Conservation (phyloP, 225 moss, liverwort and hornwort species). For the Rhytidiadelphus loreus region DNA sequence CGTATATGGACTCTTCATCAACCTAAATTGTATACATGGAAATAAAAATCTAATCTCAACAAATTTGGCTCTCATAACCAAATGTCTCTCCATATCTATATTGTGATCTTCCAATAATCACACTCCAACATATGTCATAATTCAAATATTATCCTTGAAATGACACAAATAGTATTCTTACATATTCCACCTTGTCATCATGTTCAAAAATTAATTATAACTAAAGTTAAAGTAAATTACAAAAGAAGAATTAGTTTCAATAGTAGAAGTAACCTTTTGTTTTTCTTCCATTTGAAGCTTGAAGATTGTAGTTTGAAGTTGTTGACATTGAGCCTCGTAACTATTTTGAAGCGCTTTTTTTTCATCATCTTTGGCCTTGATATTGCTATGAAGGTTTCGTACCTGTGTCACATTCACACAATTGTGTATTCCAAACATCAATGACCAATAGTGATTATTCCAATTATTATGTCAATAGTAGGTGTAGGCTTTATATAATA, state of each 20-base stretch:
- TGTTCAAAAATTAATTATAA: not conserved
- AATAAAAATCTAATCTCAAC: not conserved
- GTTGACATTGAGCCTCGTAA: constrained; percentile 19
- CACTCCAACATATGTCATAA: too few species aligned
- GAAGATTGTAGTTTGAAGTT: constrained; percentile 26
- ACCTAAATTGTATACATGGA: not conserved
- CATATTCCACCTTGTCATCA: fast-evolving
- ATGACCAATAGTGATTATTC: not conserved
- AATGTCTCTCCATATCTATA: not conserved
- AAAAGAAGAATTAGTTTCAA: not conserved
- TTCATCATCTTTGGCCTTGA: constrained; percentile 22
- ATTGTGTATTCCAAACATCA: not conserved
- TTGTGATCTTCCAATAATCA: not conserved
- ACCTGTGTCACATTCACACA: not conserved
- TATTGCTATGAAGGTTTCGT: not conserved
- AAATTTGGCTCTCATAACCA: not conserved
- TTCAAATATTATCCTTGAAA: not conserved
- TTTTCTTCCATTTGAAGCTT: constrained; percentile 34
- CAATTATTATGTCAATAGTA: not conserved
- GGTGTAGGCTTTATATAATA: fast-evolving
- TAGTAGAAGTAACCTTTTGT: not conserved
- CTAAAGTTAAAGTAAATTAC: not conserved
- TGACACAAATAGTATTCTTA: not conserved
- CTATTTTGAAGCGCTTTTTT: not conserved
- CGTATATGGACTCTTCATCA: fast-evolving